These are phyloP conservation scores for Diaporthe australafricana DNA, from an alignment of 2,329 filamentous ascomycete genomes.

Conservation along the genomic window DNA sequence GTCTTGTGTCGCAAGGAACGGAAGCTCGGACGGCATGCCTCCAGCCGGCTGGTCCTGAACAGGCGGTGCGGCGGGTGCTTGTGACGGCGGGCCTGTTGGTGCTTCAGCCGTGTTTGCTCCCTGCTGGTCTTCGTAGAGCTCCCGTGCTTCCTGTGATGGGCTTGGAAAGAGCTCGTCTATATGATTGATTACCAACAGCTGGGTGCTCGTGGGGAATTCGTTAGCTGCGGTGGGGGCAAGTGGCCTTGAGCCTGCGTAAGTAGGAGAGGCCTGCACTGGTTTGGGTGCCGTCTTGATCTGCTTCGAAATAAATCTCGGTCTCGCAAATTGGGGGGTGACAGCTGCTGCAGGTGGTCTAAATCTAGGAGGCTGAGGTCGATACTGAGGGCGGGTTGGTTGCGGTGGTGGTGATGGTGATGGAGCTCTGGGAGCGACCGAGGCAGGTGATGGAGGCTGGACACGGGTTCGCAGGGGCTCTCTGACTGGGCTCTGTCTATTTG, in stretches of 20 bases:
- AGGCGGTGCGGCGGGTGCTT: slow-evolving; percentile 11
- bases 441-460: neutral
- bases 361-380: neutral
- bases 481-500: neutral
- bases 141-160: slow-evolving; percentile 66
- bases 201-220: slow-evolving; percentile 57
- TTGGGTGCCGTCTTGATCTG: slow-evolving; percentile 24
- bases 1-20: slow-evolving; percentile 59
- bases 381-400: neutral
- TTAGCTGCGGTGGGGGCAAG: neutral
- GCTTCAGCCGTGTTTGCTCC: neutral
- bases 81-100: neutral
- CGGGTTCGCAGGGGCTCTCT: neutral
- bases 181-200: slow-evolving; percentile 61
- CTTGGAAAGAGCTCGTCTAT: slow-evolving; percentile 67
- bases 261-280: slow-evolving; percentile 31
- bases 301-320: slow-evolving; percentile 30
- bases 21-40: slow-evolving; percentile 38
- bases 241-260: slow-evolving; percentile 28
- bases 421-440: neutral
- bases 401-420: neutral
- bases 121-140: slow-evolving; percentile 56
- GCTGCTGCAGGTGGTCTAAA: slow-evolving; percentile 18
- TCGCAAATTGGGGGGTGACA: neutral
- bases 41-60: neutral